A percentile compares a stretch with the other conserved stretches of the same genome.
phyloP scores from a whole-genome alignment of 2,329 filamentous ascomycete species.

The Cryphonectria naterciae region DNA sequence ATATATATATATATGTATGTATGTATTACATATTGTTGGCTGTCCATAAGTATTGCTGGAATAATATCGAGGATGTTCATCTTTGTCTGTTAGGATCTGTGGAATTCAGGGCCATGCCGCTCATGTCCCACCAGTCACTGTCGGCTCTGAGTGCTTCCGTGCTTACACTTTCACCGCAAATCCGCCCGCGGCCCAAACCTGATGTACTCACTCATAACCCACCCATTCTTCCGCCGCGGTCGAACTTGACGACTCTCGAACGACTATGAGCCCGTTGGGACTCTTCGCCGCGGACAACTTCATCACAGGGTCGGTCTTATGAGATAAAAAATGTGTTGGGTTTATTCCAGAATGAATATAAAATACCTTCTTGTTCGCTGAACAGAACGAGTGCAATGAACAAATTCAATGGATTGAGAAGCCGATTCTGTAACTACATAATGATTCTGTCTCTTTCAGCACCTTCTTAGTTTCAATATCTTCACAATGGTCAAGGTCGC shows the following conservation, averaged over 20 bases:
- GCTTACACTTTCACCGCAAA: not conserved
- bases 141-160: not conserved
- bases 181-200: not conserved
- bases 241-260: not conserved
- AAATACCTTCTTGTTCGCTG: too few relatives aligned
- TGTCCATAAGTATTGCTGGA: too few relatives aligned
- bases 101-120: too few relatives aligned
- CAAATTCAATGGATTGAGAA: too few relatives aligned
- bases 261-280: too few relatives aligned
- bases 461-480: too few relatives aligned
- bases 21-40: too few relatives aligned
- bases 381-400: not conserved
- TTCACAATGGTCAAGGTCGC: slow-evolving; percentile 29
- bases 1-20: too few relatives aligned
- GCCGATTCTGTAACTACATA: too few relatives aligned
- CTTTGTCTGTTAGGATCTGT: not conserved
- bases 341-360: not conserved
- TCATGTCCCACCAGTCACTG: not conserved
- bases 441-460: not conserved
- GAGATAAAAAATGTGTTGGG: not conserved
- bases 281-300: not conserved
- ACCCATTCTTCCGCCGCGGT: not conserved
- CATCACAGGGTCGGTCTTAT: not conserved
- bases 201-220: not conserved
- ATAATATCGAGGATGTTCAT: not conserved